A percentile compares a stretch with the other conserved stretches of the same genome.
These are phyloP conservation scores for Podila epicladia DNA, from an alignment of 192 early-diverging fungal species.

Conservation along the genomic window DNA sequence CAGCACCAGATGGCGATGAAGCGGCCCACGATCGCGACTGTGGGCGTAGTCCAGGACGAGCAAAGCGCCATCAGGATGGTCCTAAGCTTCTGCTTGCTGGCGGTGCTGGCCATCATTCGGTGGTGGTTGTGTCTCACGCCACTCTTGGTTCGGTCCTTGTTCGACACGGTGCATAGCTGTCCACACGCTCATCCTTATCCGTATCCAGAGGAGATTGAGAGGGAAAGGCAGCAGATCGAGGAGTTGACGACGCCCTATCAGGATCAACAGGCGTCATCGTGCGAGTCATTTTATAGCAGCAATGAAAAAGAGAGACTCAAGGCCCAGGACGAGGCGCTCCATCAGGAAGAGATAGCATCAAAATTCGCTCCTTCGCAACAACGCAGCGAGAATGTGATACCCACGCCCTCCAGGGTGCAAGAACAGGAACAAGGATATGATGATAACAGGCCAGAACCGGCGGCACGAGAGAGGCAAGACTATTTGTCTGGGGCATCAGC, in stretches of 20 bases:
- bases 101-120: slow-evolving; percentile 33
- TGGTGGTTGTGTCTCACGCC: slow-evolving; percentile 36
- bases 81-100: slow-evolving; percentile 19
- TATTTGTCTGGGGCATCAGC: too few relatives aligned
- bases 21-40: slow-evolving; percentile 33
- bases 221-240: slow-evolving; percentile 12
- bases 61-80: slow-evolving; percentile 13
- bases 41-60: slow-evolving; percentile 40
- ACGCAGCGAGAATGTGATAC: too few relatives aligned
- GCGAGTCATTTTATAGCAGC: not conserved
- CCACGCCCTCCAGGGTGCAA: too few relatives aligned
- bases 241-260: not conserved
- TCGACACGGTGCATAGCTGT: slow-evolving; percentile 49
- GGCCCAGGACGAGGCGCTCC: slow-evolving; percentile 3
- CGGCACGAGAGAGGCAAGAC: too few relatives aligned
- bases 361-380: not conserved
- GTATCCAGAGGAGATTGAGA: slow-evolving; percentile 36
- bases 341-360: not conserved
- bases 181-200: slow-evolving; percentile 42
- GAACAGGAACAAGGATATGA: too few relatives aligned
- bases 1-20: slow-evolving; percentile 10
- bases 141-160: slow-evolving; percentile 16
- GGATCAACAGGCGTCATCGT: not conserved
- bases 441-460: too few relatives aligned
- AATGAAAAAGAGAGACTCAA: slow-evolving; percentile 13